Conservation (phyloP, 2,329 filamentous ascomycete species). For the Thielaviopsis populi region DNA sequence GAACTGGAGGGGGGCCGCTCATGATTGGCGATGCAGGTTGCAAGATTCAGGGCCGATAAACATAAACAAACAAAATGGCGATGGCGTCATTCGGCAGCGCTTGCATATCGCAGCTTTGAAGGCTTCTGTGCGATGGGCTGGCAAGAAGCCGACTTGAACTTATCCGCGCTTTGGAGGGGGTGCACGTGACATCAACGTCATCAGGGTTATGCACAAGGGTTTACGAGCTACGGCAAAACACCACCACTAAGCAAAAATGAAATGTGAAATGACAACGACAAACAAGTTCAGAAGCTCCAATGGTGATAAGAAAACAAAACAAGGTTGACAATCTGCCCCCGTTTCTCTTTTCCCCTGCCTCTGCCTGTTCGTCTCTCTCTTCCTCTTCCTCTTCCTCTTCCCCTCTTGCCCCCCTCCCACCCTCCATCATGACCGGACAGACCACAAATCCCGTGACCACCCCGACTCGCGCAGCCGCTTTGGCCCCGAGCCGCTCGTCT, state of each 20-base stretch:
- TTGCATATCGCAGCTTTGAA: neutral
- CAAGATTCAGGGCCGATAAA: too few relatives aligned
- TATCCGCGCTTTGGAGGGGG: neutral
- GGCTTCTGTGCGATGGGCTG: neutral
- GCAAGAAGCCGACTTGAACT: neutral
- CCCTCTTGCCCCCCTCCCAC: neutral
- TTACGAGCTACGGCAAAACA: neutral
- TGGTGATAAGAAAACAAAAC: neutral
- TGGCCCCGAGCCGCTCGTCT: slow-evolving; percentile 30
- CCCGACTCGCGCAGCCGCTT: slow-evolving; percentile 48
- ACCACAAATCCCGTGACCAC: slow-evolving; percentile 50
- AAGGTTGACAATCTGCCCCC: neutral
- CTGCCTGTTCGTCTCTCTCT: too few relatives aligned
- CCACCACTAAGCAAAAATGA: neutral
- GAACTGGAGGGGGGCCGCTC: slow-evolving; percentile 42
- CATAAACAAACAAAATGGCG: too few relatives aligned
- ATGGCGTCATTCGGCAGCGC: neutral
- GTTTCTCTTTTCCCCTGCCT: neutral
- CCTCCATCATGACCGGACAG: slow-evolving; percentile 30
- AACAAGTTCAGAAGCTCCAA: slow-evolving; percentile 4
- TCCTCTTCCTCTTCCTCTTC: neutral
- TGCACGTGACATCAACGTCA: slow-evolving; percentile 12
- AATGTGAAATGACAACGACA: slow-evolving; percentile 6
- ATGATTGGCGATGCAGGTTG: neutral
- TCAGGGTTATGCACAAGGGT: slow-evolving; percentile 9